Percentiles rank a stretch among this genome's conserved stretches.
Conservation (phyloP, 345 rosid species). For the Rhodamnia argentea region DNA sequence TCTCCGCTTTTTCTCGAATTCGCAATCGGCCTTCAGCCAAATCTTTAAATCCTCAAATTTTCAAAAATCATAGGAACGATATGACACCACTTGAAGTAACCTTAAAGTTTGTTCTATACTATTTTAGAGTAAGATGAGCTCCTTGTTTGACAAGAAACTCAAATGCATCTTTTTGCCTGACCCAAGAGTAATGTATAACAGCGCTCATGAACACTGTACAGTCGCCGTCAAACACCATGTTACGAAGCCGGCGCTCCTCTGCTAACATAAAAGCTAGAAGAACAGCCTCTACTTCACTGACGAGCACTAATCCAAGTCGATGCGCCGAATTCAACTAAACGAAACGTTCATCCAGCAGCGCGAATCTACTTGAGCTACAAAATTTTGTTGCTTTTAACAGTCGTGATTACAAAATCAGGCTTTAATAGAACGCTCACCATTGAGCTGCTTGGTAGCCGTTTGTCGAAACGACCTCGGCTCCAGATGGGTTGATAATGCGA, state of each 20-base stretch:
- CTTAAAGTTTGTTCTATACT: neutral
- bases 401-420: neutral
- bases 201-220: neutral
- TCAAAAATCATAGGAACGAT: neutral
- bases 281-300: too few relatives aligned
- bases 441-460: neutral
- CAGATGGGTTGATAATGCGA: neutral
- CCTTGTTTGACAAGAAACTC: neutral
- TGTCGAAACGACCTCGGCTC: neutral
- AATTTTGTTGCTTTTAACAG: neutral
- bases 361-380: neutral
- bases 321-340: neutral
- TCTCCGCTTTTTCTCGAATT: neutral
- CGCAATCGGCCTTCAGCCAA: neutral
- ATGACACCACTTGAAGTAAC: neutral
- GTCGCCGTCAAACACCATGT: neutral
- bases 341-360: neutral
- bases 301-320: too few relatives aligned
- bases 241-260: neutral
- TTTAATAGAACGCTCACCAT: neutral
- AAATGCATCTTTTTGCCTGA: neutral
- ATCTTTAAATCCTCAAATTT: neutral
- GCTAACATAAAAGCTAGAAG: neutral
- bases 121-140: too few relatives aligned
- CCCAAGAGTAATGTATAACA: neutral